Evolutionary conservation across 306 rosid species (phyloP), one percentile per base, ranked within the genome.

Genomic region (Medicago arabica): DNA sequence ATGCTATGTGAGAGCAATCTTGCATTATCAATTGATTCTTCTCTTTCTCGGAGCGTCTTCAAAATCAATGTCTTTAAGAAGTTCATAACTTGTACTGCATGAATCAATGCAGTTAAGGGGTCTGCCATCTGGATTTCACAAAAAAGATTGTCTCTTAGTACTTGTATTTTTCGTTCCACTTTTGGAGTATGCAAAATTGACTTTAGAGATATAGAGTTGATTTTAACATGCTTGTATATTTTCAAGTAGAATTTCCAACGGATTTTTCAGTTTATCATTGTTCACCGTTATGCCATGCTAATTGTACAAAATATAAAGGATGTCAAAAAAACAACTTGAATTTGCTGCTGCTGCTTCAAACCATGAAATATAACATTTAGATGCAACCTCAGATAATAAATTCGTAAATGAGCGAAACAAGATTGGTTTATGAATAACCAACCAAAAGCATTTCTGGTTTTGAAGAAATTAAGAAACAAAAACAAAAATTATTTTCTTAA

Each of bases 31-130:
- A 74, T 43, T 17, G 94, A 83, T 72, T 92, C 86, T 21, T 85
- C 86, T 76, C 98, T 86, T 70, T 90, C 92, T n/a, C 88, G 75
- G 14, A 85, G 77, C 12, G 78, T 85, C 88, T 87, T 86, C 72
- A 87, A 82, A 80, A 94, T 89, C 83, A 92, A 78, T 69, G 96
- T 87, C 88, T 90, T 94, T 3, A 94, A 88, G 74, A 92, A 87
- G 82, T 94, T 94, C 98, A 94, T 92, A 57, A 94, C 97, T 89
- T 92, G 98, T 41, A 92, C 98, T 36, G 98, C 97, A 69, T 92
- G 96, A 70, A 92, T 89, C 83, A 94, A 67, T 69, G 98, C 97
- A 2, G 95, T 94, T 79, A 92, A 83, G 67, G 97, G 97, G 80
- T 94, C 97, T 8, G 91, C 91, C 97, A 94, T 87, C 98, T 93